Conservation (phyloP, 2,329 filamentous ascomycete genomes). For the Cladophialophora yegresii region DNA sequence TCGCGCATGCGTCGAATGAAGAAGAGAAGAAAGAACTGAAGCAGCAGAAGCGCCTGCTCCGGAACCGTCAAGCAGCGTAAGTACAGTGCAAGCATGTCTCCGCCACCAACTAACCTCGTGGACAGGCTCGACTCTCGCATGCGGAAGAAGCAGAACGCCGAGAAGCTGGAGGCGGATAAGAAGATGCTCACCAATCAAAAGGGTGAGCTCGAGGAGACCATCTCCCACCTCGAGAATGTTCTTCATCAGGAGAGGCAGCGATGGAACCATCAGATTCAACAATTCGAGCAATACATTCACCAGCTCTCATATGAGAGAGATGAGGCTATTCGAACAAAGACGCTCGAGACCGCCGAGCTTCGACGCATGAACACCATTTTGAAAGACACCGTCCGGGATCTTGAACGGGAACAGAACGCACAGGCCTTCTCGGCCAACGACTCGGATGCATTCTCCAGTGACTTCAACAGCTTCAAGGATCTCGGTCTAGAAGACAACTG, state of each 20-base stretch:
- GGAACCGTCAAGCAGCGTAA: constrained; percentile 96
- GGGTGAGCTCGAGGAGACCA: constrained; percentile 74
- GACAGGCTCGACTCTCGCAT: constrained; percentile 88
- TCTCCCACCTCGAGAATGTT: constrained; percentile 48
- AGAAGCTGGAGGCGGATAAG: constrained; percentile 95
- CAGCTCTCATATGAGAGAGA: constrained; percentile 82
- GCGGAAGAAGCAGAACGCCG: constrained; percentile 97
- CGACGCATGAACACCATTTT: constrained; percentile 89
- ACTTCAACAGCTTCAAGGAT: constrained; percentile 80
- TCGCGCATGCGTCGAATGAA: constrained; percentile 78
- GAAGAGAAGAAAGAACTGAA: constrained; percentile 97
- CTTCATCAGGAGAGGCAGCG: constrained; percentile 55
- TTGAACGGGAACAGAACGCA: constrained; percentile 43
- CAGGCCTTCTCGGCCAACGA: constrained; percentile 18
- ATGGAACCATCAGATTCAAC: constrained; percentile 70
- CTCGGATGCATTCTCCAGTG: constrained; percentile 61
- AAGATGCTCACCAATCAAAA: constrained; percentile 82
- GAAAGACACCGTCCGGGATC: constrained; percentile 61
- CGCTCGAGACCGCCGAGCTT: constrained; percentile 84
- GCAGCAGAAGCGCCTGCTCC: constrained; percentile 91
- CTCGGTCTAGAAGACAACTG: constrained; percentile 78
- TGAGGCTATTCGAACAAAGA: constrained; percentile 84
- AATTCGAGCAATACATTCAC: constrained; percentile 74
- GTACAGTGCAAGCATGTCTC: constrained; percentile 45
- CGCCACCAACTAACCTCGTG: constrained; percentile 36